Conservation (phyloP, 1,139 yeast genomes). For the Pichia sp. region DNA sequence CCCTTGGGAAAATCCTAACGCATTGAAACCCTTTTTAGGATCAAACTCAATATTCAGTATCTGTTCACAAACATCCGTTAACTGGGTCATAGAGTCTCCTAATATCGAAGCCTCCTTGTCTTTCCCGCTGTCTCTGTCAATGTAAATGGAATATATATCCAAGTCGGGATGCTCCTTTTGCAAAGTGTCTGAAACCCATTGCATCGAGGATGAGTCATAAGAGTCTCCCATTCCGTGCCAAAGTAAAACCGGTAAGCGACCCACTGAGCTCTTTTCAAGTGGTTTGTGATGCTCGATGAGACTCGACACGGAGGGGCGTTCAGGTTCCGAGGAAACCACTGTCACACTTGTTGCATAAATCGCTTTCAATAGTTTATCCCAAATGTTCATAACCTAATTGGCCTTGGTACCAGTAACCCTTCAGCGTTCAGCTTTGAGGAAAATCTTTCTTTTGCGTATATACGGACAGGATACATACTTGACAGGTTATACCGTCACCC, state of each 20-base stretch:
- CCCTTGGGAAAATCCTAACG: slow-evolving; percentile 80
- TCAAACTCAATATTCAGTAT: slow-evolving; percentile 23
- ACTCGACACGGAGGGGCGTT: neutral
- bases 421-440: neutral
- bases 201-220: slow-evolving; percentile 61
- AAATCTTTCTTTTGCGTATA: neutral
- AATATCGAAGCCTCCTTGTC: slow-evolving; percentile 56
- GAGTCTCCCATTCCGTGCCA: slow-evolving; percentile 89
- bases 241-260: slow-evolving; percentile 52
- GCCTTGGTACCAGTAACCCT: neutral
- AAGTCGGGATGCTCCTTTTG: slow-evolving; percentile 47
- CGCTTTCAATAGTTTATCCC: neutral
- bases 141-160: slow-evolving; percentile 48
- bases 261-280: neutral
- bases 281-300: neutral
- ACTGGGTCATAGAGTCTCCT: slow-evolving; percentile 55
- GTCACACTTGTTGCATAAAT: neutral
- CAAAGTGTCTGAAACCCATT: slow-evolving; percentile 43
- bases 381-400: neutral
- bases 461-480: neutral
- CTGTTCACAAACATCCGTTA: slow-evolving; percentile 35
- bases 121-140: slow-evolving; percentile 45
- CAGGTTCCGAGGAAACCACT: neutral
- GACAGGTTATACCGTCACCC: neutral
- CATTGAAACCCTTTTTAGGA: slow-evolving; percentile 55